Conservation (phyloP, 2,329 filamentous ascomycete species). For the Exserohilum turcica region DNA sequence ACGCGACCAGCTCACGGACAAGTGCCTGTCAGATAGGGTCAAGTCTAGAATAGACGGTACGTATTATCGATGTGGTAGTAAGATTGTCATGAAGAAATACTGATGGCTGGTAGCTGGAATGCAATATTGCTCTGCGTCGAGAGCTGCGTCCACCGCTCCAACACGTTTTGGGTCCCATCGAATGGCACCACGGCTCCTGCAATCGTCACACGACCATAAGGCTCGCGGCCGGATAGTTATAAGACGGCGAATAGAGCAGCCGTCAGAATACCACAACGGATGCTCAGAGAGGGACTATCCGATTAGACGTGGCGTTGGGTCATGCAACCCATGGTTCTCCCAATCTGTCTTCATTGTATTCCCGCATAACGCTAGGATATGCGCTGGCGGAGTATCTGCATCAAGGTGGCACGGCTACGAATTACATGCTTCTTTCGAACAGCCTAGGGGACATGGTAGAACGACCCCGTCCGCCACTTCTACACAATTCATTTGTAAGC, state of each 20-base stretch:
- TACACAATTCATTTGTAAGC: background rate
- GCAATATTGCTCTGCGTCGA: background rate
- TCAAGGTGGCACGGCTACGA: constrained; percentile 2
- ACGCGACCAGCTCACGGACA: background rate
- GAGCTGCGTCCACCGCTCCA: background rate
- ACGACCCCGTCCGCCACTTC: background rate
- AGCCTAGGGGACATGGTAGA: background rate
- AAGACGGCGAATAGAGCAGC: background rate
- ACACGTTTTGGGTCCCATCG: background rate
- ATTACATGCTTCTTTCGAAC: background rate
- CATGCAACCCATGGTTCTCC: background rate
- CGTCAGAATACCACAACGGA: background rate
- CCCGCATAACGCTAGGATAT: constrained; percentile 7
- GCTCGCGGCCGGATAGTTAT: background rate
- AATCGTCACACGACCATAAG: too few species aligned
- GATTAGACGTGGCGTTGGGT: background rate
- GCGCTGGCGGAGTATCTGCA: constrained; percentile 3
- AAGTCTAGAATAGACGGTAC: background rate
- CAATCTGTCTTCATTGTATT: background rate
- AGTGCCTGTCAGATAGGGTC: background rate
- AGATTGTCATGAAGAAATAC: background rate
- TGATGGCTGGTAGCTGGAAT: background rate
- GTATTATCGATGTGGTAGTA: background rate
- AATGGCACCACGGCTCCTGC: background rate
- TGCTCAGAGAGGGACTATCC: background rate